These are phyloP conservation scores for Nepenthes alata DNA, from an alignment of 179 eudicot species.

Conservation along the genomic window DNA sequence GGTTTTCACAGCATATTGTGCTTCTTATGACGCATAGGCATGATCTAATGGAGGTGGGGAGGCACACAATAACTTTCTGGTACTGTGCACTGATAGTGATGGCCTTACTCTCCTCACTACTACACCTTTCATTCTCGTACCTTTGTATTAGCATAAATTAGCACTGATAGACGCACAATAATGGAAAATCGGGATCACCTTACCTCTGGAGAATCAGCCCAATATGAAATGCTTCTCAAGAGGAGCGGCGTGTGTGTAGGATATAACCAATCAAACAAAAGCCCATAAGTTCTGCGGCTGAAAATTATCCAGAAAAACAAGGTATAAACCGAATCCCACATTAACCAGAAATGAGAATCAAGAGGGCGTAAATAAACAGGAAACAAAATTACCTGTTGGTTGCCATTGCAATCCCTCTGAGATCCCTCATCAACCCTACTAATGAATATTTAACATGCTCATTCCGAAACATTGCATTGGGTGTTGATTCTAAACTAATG, in stretches of 20 bases:
- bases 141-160: no score
- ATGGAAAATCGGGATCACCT: neutral
- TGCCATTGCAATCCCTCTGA: conserved; percentile 94
- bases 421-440: conserved; percentile 90
- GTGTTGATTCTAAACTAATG: conserved; percentile 57
- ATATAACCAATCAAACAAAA: conserved; percentile 95
- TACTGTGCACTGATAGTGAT: no score
- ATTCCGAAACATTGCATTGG: conserved; percentile 73
- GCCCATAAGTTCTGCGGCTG: conserved; percentile 90
- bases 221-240: conserved; percentile 79
- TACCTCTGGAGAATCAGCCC: conserved; percentile 99
- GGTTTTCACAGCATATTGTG: no score
- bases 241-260: conserved; percentile 87
- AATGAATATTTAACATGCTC: conserved; percentile 71
- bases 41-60: no score
- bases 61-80: no score
- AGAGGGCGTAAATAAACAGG: neutral
- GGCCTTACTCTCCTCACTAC: no score
- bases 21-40: no score
- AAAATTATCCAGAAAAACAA: conserved; percentile 12
- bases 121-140: no score
- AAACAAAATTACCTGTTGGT: conserved; percentile 56
- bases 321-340: conserved; percentile 1
- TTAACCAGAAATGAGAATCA: neutral
- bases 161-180: no score